These are phyloP conservation scores for Cornus florida DNA, from an alignment of 148 eudicot species.

Conservation along the genomic window DNA sequence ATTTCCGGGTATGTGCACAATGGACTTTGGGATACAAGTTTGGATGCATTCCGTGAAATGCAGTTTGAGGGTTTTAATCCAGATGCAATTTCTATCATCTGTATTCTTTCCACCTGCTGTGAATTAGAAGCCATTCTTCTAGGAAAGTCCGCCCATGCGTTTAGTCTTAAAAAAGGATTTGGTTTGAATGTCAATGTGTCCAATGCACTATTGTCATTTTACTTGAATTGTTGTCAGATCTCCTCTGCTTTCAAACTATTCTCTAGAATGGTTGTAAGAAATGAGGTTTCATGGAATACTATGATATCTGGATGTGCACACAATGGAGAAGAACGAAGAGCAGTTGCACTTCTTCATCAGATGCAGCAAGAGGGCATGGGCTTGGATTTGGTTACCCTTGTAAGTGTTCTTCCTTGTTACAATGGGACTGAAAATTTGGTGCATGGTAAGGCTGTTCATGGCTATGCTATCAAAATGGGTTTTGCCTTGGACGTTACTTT, in stretches of 20 bases:
- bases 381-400: slow-evolving; percentile 53
- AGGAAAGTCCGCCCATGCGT: slow-evolving; percentile 72
- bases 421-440: slow-evolving; percentile 27
- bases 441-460: slow-evolving; percentile 54
- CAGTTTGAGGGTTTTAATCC: slow-evolving; percentile 43
- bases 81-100: slow-evolving; percentile 49
- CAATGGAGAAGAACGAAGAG: slow-evolving; percentile 36
- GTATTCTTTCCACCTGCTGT: slow-evolving; percentile 61
- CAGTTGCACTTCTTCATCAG: slow-evolving; percentile 29
- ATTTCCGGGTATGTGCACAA: slow-evolving; percentile 52
- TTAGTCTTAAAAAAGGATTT: slow-evolving; percentile 44
- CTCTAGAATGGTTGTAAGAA: slow-evolving; percentile 32
- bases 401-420: slow-evolving; percentile 55
- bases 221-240: slow-evolving; percentile 40
- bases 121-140: slow-evolving; percentile 32
- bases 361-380: slow-evolving; percentile 56
- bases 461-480: slow-evolving; percentile 43
- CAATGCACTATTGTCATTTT: slow-evolving; percentile 62
- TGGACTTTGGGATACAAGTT: slow-evolving; percentile 33
- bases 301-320: slow-evolving; percentile 60
- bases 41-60: slow-evolving; percentile 49
- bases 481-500: slow-evolving; percentile 39
- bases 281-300: slow-evolving; percentile 69
- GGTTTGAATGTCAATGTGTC: slow-evolving; percentile 42
- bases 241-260: slow-evolving; percentile 41